These are phyloP conservation scores for Hymenoscyphus occultus DNA, from an alignment of 2,329 filamentous ascomycete species.

Conservation along the genomic window DNA sequence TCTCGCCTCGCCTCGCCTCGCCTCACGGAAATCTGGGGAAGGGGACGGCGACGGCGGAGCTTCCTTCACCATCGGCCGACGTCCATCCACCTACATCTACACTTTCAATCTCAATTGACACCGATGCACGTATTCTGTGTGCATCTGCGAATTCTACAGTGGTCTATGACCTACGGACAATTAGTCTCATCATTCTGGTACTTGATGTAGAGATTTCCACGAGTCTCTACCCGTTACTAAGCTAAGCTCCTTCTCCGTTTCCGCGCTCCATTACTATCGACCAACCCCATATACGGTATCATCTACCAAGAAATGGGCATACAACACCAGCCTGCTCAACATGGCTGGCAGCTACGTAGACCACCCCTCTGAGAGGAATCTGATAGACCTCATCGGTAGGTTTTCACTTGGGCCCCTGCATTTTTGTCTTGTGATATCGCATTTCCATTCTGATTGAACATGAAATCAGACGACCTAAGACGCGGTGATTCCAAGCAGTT, in stretches of 20 bases:
- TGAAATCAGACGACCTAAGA: not conserved
- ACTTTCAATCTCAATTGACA: not conserved
- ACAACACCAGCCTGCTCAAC: not conserved
- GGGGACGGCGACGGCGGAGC: not conserved
- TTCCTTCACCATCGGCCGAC: not conserved
- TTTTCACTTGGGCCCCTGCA: not conserved
- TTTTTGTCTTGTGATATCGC: not conserved
- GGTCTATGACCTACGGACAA: not conserved
- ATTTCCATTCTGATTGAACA: not conserved
- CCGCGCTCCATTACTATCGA: too few relatives aligned
- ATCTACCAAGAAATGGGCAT: not conserved
- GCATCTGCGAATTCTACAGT: not conserved
- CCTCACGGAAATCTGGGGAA: not conserved
- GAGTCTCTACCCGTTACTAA: not conserved
- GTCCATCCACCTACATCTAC: not conserved
- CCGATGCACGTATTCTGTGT: not conserved
- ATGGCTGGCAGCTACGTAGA: constrained; percentile 4
- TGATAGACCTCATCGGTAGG: not conserved
- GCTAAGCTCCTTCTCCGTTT: not conserved
- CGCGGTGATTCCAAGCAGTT: not conserved
- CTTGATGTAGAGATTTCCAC: not conserved
- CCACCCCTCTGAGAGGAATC: not conserved
- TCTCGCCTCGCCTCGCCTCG: not conserved
- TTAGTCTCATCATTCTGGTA: not conserved
- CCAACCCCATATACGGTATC: not conserved